Evolutionary conservation across 73 alveolate genomes (phyloP).

Genomic region (Paramecium biaurelia): DNA sequence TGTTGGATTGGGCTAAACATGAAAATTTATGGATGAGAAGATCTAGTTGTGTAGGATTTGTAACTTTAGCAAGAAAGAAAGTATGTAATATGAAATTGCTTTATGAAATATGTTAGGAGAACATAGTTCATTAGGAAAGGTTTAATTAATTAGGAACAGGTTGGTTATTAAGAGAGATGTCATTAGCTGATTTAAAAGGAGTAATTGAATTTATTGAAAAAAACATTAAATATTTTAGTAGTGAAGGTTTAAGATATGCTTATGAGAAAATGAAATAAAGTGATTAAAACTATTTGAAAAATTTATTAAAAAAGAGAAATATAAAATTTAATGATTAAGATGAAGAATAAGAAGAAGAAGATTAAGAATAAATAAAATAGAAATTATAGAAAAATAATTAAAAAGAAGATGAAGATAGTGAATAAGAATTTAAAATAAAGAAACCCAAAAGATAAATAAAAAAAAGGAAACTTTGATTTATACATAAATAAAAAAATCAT

Average conservation of each 20-base stretch:
- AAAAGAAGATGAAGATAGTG: background rate
- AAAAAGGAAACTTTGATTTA: constrained; percentile 4
- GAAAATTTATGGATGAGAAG: constrained; percentile 56
- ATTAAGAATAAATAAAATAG: background rate
- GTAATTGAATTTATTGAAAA: constrained; percentile 4
- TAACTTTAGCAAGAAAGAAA: background rate
- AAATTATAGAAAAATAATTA: background rate
- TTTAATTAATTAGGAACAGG: constrained; percentile 44
- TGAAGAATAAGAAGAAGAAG: background rate
- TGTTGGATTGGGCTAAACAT: constrained; percentile 39
- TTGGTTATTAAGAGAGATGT: constrained; percentile 51
- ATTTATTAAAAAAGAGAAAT: background rate
- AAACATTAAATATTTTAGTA: background rate
- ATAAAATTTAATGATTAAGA: background rate
- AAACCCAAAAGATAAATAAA: background rate
- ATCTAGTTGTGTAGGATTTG: constrained; percentile 55
- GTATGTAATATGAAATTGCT: constrained; percentile 4
- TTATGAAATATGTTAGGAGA: background rate
- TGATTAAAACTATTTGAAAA: background rate
- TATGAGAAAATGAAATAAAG: constrained; percentile 17
- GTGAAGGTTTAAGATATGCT: constrained; percentile 46
- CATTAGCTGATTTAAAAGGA: background rate
- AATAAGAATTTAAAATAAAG: background rate
- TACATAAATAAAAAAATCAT: background rate
- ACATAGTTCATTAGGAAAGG: constrained; percentile 17